A percentile compares a stretch with the other conserved stretches of the same genome.
These are phyloP conservation scores for Oryza glumipatula DNA, from an alignment of 176 grass and related monocot species.

Conservation along the genomic window DNA sequence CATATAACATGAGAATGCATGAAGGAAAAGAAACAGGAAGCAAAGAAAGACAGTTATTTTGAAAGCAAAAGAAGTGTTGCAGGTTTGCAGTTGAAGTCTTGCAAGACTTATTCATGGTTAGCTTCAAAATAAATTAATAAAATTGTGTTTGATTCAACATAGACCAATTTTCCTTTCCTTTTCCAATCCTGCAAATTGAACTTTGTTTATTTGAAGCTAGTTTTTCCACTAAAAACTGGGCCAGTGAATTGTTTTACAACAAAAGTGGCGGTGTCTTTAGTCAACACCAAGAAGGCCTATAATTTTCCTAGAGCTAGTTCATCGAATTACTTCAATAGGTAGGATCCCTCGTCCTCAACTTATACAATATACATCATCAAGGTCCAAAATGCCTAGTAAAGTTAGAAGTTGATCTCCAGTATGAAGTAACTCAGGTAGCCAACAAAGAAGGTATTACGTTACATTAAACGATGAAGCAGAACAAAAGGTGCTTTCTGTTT, in stretches of 20 bases:
- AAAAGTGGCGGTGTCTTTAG: not conserved
- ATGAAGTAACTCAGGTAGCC: not conserved
- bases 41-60: not conserved
- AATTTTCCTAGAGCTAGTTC: not conserved
- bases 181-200: conserved; percentile 12
- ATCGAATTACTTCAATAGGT: not conserved
- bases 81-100: not conserved
- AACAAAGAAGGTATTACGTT: not conserved
- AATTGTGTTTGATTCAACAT: not conserved
- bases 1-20: not conserved
- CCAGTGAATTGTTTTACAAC: not conserved
- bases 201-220: conserved; percentile 5
- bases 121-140: conserved; percentile 4
- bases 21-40: conserved; percentile 2
- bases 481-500: not conserved
- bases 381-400: not conserved
- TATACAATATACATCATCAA: not conserved
- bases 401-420: not conserved
- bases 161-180: not conserved
- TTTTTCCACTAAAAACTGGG: conserved; percentile 12
- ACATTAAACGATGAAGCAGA: not conserved
- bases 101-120: not conserved
- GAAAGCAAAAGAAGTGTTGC: not conserved
- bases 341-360: not conserved
- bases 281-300: not conserved